These are phyloP conservation scores for Globisporangium barbulae DNA, from an alignment of 352 stramenopile genomes.

Conservation along the genomic window DNA sequence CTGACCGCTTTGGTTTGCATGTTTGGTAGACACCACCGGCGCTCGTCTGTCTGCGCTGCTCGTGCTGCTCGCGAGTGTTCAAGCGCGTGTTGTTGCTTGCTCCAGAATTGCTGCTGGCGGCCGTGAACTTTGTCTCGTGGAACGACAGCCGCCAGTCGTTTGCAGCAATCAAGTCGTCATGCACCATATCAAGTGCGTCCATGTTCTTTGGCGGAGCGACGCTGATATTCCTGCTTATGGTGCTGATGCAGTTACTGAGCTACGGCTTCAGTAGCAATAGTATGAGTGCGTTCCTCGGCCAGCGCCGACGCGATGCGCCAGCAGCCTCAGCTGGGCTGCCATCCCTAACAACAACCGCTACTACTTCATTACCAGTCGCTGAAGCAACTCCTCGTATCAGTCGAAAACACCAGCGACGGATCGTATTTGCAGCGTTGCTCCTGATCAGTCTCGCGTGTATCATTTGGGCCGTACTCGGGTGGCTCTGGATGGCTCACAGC, in stretches of 20 bases:
- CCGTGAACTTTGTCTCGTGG: constrained; percentile 28
- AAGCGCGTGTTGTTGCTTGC: constrained; percentile 31
- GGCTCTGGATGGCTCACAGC: constrained; percentile 12
- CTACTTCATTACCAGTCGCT: background rate
- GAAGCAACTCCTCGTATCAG: background rate
- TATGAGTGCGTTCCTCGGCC: background rate
- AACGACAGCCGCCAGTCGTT: constrained; percentile 10
- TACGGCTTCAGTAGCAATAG: background rate
- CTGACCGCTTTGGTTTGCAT: background rate
- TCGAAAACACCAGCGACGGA: constrained; percentile 8
- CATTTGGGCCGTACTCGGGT: constrained; percentile 23
- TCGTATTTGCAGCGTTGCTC: constrained; percentile 15
- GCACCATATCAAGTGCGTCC: background rate
- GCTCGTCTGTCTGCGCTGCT: constrained; percentile 49
- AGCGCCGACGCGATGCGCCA: background rate
- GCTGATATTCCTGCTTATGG: constrained; percentile 24
- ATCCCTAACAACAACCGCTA: background rate
- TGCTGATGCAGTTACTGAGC: constrained; percentile 6
- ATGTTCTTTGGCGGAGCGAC: constrained; percentile 28
- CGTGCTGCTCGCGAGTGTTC: constrained; percentile 43
- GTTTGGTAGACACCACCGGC: constrained; percentile 24
- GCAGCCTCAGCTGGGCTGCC: background rate
- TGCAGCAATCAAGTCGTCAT: background rate
- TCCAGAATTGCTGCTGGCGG: constrained; percentile 23
- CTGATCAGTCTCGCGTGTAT: constrained; percentile 22